Percentiles rank a stretch among this genome's conserved stretches.
Evolutionary conservation across 169 alveolate species (phyloP).

Genomic region (Plasmodium inui): DNA sequence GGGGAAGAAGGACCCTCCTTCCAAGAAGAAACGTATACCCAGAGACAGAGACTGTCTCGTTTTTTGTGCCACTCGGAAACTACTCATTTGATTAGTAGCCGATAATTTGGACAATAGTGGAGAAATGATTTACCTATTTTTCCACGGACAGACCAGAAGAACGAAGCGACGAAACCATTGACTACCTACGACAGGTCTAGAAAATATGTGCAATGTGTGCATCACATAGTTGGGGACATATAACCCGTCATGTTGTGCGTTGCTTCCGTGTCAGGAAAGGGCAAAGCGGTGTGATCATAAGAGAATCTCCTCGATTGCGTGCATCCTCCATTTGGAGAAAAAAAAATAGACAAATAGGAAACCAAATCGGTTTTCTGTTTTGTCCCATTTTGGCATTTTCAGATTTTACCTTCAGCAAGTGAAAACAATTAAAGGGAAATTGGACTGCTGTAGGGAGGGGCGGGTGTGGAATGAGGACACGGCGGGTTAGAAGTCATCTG

Average conservation of each 20-base stretch:
- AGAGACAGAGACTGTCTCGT: background rate
- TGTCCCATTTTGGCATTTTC: background rate
- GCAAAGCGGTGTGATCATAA: background rate
- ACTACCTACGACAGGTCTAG: slow-evolving; percentile 20
- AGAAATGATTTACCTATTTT: background rate
- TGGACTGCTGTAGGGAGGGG: slow-evolving; percentile 27
- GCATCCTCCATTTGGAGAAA: background rate
- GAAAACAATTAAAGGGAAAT: slow-evolving; percentile 17
- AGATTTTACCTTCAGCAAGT: slow-evolving; percentile 51
- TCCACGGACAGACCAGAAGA: slow-evolving; percentile 14
- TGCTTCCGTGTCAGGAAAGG: background rate
- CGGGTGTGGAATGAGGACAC: background rate
- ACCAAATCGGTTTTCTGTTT: background rate
- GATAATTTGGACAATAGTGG: background rate
- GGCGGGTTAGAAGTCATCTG: background rate
- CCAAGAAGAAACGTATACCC: slow-evolving; percentile 11
- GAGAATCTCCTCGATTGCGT: background rate
- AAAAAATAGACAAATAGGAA: background rate
- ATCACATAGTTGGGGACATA: background rate
- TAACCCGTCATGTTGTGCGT: background rate
- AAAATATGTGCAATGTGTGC: background rate
- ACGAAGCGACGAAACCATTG: slow-evolving; percentile 1
- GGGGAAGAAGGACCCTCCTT: background rate
- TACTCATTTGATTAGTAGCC: background rate
- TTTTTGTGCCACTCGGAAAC: background rate